Base-by-base conservation (phyloP, 805 yeast genomes). In the Yarrowia deformans region DNA sequence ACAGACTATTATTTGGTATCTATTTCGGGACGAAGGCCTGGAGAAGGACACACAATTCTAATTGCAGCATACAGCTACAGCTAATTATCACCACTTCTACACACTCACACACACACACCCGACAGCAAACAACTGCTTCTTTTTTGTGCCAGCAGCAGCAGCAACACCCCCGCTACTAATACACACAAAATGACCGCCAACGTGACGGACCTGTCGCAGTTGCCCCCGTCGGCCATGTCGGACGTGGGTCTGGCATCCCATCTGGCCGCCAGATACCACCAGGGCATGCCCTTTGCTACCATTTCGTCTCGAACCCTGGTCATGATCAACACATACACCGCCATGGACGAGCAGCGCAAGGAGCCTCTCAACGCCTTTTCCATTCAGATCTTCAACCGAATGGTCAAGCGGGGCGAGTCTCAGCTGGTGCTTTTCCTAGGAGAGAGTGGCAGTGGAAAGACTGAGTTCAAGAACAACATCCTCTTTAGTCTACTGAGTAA, bases 191-290 rank as follows among this genome's bases (percentile, higher is more conserved):
- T 63, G 68, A 63, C 68, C 13, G 56, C 55, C 19, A 63, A 63
- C 68, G 56, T 63, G n/a, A 49, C 73, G 49, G 83, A 80, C 70
- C 64, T 80, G 64, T 76, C 82, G 54, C 75, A 74, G 70, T 76
- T 80, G 71, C 78, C 83, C 19, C 73, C 76, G 52, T 69, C 75
- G 23, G 72, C 76, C 54, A 75, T 80, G 71, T 77, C 79, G 18
- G 82, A 79, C 69, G 79, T 78, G 61, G 81, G 77, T 48, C 74
- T 80, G 61, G 80, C 83, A 32, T 79, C 82, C 16, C 83, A 81
- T 68, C 74, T 80, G 39, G 83, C 83, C 34, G 79, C 82, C 49
- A 72, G 82, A 52, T 80, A 73, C 72, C 82, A 81, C 71, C 80
- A 79, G 70, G 82, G 81, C 34, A 73, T 78, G 73, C 81, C 83